These are phyloP conservation scores for Sambucus nigra DNA, from an alignment of 129 eudicot species.

Conservation along the genomic window DNA sequence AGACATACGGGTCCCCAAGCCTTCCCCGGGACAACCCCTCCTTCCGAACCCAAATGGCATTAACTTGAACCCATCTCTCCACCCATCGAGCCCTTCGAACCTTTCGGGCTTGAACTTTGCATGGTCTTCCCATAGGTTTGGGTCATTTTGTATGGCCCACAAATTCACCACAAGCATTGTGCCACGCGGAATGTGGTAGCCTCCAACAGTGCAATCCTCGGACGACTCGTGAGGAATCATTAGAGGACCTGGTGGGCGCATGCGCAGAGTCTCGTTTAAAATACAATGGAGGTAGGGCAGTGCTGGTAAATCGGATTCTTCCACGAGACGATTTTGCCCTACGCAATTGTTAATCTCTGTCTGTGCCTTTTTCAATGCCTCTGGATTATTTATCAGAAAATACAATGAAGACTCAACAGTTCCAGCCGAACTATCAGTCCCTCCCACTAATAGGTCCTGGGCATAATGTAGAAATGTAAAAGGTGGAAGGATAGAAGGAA, in stretches of 20 bases:
- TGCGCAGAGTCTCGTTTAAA: conserved; percentile 21
- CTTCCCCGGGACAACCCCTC: conserved; percentile 50
- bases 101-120: conserved; percentile 34
- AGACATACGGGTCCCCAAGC: conserved; percentile 24
- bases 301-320: conserved; percentile 24
- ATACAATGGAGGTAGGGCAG: conserved; percentile 30
- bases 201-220: conserved; percentile 24
- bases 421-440: too few relatives aligned
- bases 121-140: conserved; percentile 24
- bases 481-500: too few relatives aligned
- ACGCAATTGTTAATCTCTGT: too few relatives aligned
- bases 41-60: conserved; percentile 50
- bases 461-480: too few relatives aligned
- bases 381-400: too few relatives aligned
- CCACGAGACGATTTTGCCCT: too few relatives aligned
- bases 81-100: conserved; percentile 25
- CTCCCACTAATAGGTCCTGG: too few relatives aligned
- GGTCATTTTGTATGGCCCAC: conserved; percentile 50
- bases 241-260: conserved; percentile 26
- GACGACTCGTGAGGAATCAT: conserved; percentile 31
- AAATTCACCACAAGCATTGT: conserved; percentile 30
- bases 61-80: conserved; percentile 29
- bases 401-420: too few relatives aligned
- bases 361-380: too few relatives aligned
- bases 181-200: conserved; percentile 27